These are phyloP conservation scores for Mycena latifolia DNA, from an alignment of 768 basidiomycete species.

Conservation along the genomic window DNA sequence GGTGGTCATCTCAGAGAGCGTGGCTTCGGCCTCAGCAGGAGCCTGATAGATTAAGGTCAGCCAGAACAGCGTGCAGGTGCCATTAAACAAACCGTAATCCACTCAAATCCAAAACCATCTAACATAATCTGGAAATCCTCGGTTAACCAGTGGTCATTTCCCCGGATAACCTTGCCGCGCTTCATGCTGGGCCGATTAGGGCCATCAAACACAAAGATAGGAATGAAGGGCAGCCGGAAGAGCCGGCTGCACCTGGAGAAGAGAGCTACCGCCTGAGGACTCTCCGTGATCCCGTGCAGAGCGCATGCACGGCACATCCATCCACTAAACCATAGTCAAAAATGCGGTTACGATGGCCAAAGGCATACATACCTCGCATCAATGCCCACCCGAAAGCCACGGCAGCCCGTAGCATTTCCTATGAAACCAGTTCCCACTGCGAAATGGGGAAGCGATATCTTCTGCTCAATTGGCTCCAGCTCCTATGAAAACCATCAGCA, in stretches of 20 bases:
- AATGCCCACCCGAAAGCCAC: constrained; percentile 53
- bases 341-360: neutral
- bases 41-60: constrained; percentile 44
- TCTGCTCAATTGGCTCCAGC: constrained; percentile 47
- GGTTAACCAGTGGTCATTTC: constrained; percentile 43
- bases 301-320: constrained; percentile 29
- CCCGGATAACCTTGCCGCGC: constrained; percentile 46
- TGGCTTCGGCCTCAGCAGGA: constrained; percentile 70
- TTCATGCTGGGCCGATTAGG: constrained; percentile 54
- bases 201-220: constrained; percentile 65
- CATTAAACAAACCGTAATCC: constrained; percentile 37
- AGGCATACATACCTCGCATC: constrained; percentile 45
- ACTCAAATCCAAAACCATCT: constrained; percentile 57
- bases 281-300: constrained; percentile 55
- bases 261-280: constrained; percentile 55
- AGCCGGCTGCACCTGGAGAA: constrained; percentile 56
- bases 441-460: constrained; percentile 48
- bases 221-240: constrained; percentile 52
- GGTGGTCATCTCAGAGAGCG: constrained; percentile 59
- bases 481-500: constrained; percentile 38
- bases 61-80: no score
- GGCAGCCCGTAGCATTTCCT: constrained; percentile 42
- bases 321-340: constrained; percentile 12
- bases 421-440: constrained; percentile 49
- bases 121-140: constrained; percentile 47